Percentiles rank a stretch among this genome's conserved stretches.
Evolutionary conservation across 1,284 basidiomycete species (phyloP).

Genomic region (Austroboletus rostrupii): DNA sequence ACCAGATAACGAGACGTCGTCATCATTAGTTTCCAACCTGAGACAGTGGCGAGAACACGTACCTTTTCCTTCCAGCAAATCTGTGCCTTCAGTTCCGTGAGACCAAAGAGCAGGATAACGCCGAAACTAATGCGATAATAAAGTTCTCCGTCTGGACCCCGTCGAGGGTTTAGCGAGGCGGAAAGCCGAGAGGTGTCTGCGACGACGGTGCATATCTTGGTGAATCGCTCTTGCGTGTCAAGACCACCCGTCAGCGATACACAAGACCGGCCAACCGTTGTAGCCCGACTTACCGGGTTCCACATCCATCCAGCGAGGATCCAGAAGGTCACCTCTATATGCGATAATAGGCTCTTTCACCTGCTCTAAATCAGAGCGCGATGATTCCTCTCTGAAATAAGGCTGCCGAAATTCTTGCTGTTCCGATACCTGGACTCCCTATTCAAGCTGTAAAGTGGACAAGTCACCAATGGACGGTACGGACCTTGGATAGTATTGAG

Average conservation of each 20-base stretch:
- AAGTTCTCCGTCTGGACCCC: not conserved
- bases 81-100: slow-evolving; percentile 24
- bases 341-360: slow-evolving; percentile 10
- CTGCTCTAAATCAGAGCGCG: not conserved
- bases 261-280: too few relatives aligned
- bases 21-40: not conserved
- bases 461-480: not conserved
- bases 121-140: slow-evolving; percentile 19
- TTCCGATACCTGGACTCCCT: slow-evolving; percentile 33
- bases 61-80: slow-evolving; percentile 21
- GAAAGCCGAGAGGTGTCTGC: slow-evolving; percentile 11
- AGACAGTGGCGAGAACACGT: not conserved
- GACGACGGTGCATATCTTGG: slow-evolving; percentile 14
- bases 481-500: slow-evolving; percentile 31
- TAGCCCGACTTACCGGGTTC: slow-evolving; percentile 11
- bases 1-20: not conserved
- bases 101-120: slow-evolving; percentile 23
- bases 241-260: not conserved
- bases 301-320: slow-evolving; percentile 19
- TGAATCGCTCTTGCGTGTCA: slow-evolving; percentile 9
- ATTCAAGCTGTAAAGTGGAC: too few relatives aligned
- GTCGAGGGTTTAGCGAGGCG: not conserved
- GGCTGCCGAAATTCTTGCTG: slow-evolving; percentile 27
- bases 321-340: slow-evolving; percentile 8
- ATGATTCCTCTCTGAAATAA: not conserved